A percentile compares a stretch with the other conserved stretches of the same genome.
phyloP scores from a whole-genome alignment of 176 grass and related monocot genomes.

The Oryza coarctata region DNA sequence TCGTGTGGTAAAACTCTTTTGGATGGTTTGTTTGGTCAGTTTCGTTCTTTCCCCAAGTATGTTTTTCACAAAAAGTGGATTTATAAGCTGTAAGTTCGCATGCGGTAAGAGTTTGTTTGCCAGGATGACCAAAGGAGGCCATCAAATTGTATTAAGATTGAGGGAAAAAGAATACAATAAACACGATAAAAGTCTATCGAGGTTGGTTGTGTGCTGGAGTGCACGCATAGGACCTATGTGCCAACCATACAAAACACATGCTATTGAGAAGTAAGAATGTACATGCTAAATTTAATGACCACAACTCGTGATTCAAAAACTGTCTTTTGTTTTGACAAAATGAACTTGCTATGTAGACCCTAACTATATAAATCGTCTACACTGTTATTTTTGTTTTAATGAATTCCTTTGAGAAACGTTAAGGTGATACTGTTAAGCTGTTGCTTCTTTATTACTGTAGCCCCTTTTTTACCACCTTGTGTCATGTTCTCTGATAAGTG shows the following conservation, averaged over 20 bases:
- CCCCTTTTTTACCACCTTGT: neutral
- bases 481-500: neutral
- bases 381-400: neutral
- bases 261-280: conserved; percentile 14
- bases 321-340: neutral
- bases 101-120: too few species aligned
- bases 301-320: neutral
- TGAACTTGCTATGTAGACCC: neutral
- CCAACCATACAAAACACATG: too few species aligned
- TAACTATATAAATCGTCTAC: neutral
- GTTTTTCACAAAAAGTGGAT: neutral
- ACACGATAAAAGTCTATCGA: too few species aligned
- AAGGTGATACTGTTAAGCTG: neutral
- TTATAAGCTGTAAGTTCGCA: neutral
- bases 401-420: neutral
- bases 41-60: neutral
- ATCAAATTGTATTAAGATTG: too few species aligned
- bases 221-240: too few species aligned
- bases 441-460: neutral
- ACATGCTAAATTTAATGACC: neutral
- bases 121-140: too few species aligned
- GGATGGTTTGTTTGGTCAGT: neutral
- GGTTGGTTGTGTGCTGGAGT: too few species aligned
- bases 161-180: too few species aligned
- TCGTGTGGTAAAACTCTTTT: conserved; percentile 7